These are phyloP conservation scores for Fennellomyces sp. DNA, from an alignment of 371 early-diverging fungal species.

Conservation along the genomic window DNA sequence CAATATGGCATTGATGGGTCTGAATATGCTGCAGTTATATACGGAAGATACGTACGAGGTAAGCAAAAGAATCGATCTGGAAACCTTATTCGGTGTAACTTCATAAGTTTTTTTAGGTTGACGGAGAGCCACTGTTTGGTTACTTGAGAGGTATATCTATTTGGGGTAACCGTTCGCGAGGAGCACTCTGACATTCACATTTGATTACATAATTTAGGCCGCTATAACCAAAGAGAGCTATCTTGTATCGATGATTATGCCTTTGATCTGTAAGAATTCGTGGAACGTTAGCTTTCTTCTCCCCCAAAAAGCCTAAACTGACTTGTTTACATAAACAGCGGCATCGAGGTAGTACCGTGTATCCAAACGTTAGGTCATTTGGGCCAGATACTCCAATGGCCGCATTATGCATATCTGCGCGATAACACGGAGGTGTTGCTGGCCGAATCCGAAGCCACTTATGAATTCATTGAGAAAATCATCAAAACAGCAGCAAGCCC, in stretches of 20 bases:
- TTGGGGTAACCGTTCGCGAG: neutral
- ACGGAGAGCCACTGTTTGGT: constrained; percentile 85
- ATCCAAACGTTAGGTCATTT: constrained; percentile 91
- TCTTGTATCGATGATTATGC: constrained; percentile 79
- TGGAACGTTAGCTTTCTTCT: neutral
- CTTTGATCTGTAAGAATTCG: constrained; percentile 51
- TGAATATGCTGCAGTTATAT: constrained; percentile 86
- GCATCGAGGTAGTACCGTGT: constrained; percentile 89
- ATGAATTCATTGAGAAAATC: constrained; percentile 77
- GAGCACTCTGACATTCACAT: too few relatives aligned
- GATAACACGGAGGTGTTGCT: constrained; percentile 84
- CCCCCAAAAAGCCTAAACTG: too few relatives aligned
- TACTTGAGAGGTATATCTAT: constrained; percentile 67
- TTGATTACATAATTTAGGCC: constrained; percentile 34
- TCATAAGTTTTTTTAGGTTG: constrained; percentile 31
- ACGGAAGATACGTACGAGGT: constrained; percentile 88
- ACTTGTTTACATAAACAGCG: constrained; percentile 37
- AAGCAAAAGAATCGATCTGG: neutral
- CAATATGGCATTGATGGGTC: constrained; percentile 78
- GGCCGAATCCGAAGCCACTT: constrained; percentile 73
- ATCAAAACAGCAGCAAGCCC: constrained; percentile 68
- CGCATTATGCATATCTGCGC: constrained; percentile 72
- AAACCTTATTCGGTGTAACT: neutral
- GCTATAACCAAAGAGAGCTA: constrained; percentile 72
- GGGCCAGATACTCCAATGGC: constrained; percentile 91